A percentile compares a stretch with the other conserved stretches of the same genome.
These are phyloP conservation scores for Phytopythium boreale DNA, from an alignment of 352 stramenopile genomes.

Conservation along the genomic window DNA sequence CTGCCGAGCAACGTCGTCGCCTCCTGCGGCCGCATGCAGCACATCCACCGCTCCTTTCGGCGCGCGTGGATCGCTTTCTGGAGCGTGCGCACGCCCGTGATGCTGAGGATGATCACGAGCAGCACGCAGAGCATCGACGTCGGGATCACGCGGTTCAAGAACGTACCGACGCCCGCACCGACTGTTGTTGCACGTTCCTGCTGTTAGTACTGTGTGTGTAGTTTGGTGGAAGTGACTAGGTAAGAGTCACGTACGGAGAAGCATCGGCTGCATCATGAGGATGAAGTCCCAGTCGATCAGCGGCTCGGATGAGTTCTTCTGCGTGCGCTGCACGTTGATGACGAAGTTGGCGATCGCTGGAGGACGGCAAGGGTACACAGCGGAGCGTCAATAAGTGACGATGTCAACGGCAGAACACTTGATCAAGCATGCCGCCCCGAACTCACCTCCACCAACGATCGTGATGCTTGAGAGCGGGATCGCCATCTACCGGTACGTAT, in stretches of 20 bases:
- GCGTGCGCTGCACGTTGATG: constrained; percentile 88
- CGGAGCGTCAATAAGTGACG: not conserved
- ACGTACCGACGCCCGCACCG: constrained; percentile 77
- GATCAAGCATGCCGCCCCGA: not conserved
- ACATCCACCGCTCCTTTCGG: constrained; percentile 77
- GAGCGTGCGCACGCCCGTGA: constrained; percentile 87
- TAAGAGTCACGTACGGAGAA: constrained; percentile 46
- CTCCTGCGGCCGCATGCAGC: constrained; percentile 16
- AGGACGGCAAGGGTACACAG: not conserved
- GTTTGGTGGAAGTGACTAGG: no score
- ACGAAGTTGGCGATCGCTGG: constrained; percentile 90
- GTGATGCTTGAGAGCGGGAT: constrained; percentile 96
- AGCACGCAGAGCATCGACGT: constrained; percentile 87
- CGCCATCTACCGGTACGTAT: constrained; percentile 44
- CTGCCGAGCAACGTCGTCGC: constrained; percentile 17
- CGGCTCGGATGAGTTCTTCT: constrained; percentile 83
- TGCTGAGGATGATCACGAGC: constrained; percentile 86
- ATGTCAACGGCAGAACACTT: not conserved
- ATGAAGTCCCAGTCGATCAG: constrained; percentile 98
- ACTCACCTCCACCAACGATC: constrained; percentile 86
- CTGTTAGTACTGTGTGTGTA: not conserved
- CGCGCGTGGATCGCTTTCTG: constrained; percentile 89
- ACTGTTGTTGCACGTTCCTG: constrained; percentile 21
- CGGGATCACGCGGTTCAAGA: constrained; percentile 90
- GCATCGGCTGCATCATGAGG: constrained; percentile 94